phyloP scores from a whole-genome alignment of 805 yeast genomes.

The Hanseniaspora hatyaiensis region DNA sequence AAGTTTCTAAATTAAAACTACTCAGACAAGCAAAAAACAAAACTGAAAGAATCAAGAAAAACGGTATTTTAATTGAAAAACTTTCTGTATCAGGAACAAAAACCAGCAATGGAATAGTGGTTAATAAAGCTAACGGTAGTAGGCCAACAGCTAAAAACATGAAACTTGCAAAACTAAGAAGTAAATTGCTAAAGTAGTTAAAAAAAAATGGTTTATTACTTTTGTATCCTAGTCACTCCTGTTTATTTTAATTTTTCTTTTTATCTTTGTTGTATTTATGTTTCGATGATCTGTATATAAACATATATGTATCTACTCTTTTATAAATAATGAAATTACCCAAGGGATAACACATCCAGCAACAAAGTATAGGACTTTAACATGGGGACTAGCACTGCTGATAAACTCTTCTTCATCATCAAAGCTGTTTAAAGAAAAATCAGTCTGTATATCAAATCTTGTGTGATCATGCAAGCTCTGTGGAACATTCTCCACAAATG shows the following conservation, averaged over 20 bases:
- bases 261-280: no score
- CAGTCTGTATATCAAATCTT: conserved; percentile 8
- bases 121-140: not conserved
- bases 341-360: conserved; percentile 9
- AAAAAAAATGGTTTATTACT: no score
- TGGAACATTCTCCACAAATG: conserved; percentile 14
- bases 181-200: conserved; percentile 7
- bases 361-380: conserved; percentile 1
- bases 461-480: not conserved
- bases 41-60: conserved; percentile 9
- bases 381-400: not conserved
- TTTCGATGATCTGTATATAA: no score
- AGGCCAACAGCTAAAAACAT: conserved; percentile 8
- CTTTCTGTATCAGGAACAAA: not conserved
- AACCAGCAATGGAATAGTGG: not conserved
- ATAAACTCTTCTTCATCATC: conserved; percentile 13
- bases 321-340: conserved; percentile 1
- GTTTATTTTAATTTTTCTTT: no score
- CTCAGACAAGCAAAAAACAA: conserved; percentile 12
- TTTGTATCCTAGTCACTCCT: no score
- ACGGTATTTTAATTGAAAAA: conserved; percentile 11
- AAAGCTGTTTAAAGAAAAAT: conserved; percentile 9
- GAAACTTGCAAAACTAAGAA: conserved; percentile 8
- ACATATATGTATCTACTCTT: not conserved
- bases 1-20: conserved; percentile 10